Conservation (phyloP, 2,329 filamentous ascomycete species). For the Bertia moriformis region DNA sequence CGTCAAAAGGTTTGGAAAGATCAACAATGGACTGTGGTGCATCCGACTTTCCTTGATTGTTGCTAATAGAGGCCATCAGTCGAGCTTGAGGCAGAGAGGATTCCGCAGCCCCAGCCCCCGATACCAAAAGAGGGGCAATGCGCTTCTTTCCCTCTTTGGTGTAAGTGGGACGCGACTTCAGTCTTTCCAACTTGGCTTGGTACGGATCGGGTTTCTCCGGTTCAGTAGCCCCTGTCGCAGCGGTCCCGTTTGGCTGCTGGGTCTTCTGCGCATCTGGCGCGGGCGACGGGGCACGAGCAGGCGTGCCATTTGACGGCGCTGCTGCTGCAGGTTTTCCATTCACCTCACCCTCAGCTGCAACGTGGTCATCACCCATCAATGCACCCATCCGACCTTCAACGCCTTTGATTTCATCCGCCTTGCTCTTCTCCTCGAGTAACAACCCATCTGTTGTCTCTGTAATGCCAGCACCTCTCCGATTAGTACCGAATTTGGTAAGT, state of each 20-base stretch:
- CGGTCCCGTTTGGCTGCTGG: constrained; percentile 3
- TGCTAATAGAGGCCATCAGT: constrained; percentile 59
- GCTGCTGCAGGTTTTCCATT: neutral
- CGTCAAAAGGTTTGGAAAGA: constrained; percentile 84
- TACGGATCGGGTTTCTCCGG: constrained; percentile 2
- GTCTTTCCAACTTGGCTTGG: constrained; percentile 24
- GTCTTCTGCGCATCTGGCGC: constrained; percentile 7
- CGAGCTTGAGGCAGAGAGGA: constrained; percentile 82
- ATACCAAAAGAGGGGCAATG: constrained; percentile 81
- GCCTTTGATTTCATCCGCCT: constrained; percentile 74
- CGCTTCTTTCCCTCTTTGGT: constrained; percentile 96
- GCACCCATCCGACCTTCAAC: constrained; percentile 94
- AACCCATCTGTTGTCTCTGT: constrained; percentile 84
- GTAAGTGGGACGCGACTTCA: constrained; percentile 86
- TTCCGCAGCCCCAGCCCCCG: constrained; percentile 71
- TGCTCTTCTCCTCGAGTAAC: constrained; percentile 77
- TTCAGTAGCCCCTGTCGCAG: constrained; percentile 7
- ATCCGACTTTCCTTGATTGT: constrained; percentile 51
- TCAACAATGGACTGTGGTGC: constrained; percentile 73
- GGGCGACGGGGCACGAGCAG: constrained; percentile 17
- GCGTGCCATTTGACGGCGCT: constrained; percentile 8
- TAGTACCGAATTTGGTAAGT: constrained; percentile 80
- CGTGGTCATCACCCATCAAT: constrained; percentile 75
- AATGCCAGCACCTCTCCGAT: constrained; percentile 75
- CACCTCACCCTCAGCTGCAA: constrained; percentile 8